Conservation (phyloP, 106 monocot genomes). For the Dendrobium huoshanense region DNA sequence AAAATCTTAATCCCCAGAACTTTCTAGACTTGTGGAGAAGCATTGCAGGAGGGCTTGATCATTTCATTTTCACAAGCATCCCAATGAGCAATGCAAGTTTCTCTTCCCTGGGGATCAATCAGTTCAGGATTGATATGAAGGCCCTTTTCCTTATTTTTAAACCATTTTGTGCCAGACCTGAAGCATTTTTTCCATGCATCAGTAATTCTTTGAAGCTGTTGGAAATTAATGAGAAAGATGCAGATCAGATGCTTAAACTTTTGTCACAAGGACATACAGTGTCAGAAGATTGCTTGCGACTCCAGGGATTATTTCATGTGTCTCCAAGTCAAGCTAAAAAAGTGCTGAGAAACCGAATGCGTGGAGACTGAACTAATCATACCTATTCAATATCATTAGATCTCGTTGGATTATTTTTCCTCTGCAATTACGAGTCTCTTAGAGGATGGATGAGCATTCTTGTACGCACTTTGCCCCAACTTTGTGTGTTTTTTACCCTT, state of each 20-base stretch:
- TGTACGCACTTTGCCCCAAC: too few relatives aligned
- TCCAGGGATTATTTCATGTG: slow-evolving; percentile 33
- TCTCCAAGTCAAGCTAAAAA: slow-evolving; percentile 35
- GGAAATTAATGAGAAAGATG: slow-evolving; percentile 19
- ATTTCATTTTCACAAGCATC: slow-evolving; percentile 66
- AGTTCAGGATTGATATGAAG: slow-evolving; percentile 47
- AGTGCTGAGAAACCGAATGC: slow-evolving; percentile 32
- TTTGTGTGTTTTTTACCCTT: too few relatives aligned
- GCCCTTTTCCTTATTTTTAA: slow-evolving; percentile 53
- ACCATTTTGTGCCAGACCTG: slow-evolving; percentile 60
- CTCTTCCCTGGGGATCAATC: slow-evolving; percentile 30
- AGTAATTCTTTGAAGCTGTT: slow-evolving; percentile 52
- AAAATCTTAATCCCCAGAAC: slow-evolving; percentile 42
- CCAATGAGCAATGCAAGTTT: slow-evolving; percentile 28
- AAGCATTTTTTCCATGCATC: slow-evolving; percentile 57
- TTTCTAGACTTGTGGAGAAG: slow-evolving; percentile 80
- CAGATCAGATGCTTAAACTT: slow-evolving; percentile 18
- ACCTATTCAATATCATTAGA: too few relatives aligned
- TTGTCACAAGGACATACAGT: slow-evolving; percentile 4
- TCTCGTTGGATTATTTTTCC: too few relatives aligned
- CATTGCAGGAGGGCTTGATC: slow-evolving; percentile 55
- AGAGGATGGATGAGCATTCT: too few relatives aligned
- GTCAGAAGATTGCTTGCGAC: slow-evolving; percentile 5
- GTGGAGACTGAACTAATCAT: background rate
- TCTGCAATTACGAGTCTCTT: too few relatives aligned